Evolutionary conservation across 148 eudicot genomes (phyloP).

Genomic region (Gaultheria prostrata): DNA sequence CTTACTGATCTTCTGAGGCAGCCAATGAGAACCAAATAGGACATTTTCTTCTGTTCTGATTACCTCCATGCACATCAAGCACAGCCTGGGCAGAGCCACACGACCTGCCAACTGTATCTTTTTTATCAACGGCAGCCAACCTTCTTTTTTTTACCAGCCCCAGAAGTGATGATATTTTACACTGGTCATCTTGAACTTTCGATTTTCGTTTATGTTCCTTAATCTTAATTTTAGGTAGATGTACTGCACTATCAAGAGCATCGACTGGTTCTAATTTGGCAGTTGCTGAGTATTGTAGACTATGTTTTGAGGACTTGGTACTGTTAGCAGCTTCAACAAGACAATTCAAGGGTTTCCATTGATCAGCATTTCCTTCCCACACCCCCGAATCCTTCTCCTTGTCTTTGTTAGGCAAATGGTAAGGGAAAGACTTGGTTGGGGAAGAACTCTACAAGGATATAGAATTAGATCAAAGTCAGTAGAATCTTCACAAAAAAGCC

Average conservation of each 20-base stretch:
- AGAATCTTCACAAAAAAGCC: neutral
- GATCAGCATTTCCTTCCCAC: constrained; percentile 46
- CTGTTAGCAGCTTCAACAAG: constrained; percentile 79
- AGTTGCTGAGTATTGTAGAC: constrained; percentile 39
- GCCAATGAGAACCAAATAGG: constrained; percentile 91
- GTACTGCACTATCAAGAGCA: constrained; percentile 31
- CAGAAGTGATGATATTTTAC: constrained; percentile 18
- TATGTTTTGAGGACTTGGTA: constrained; percentile 51
- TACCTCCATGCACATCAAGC: constrained; percentile 30
- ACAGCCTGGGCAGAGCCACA: constrained; percentile 33
- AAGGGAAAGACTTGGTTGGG: constrained; percentile 35
- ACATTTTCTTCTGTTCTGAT: constrained; percentile 37
- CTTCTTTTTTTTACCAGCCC: constrained; percentile 52
- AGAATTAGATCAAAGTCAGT: neutral
- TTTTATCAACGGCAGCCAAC: constrained; percentile 39
- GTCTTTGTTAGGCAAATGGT: constrained; percentile 33
- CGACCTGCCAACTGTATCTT: constrained; percentile 30
- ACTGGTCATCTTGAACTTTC: constrained; percentile 42
- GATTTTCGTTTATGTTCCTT: constrained; percentile 34
- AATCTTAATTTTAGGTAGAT: constrained; percentile 25
- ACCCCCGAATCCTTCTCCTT: constrained; percentile 27
- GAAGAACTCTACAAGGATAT: constrained; percentile 36
- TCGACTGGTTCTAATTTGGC: constrained; percentile 32
- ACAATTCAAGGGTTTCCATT: constrained; percentile 71
- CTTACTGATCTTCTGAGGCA: constrained; percentile 71